Percentiles rank a stretch among this genome's conserved stretches.
phyloP scores from a whole-genome alignment of 345 rosid genomes.

The Eucalyptus caleyi region DNA sequence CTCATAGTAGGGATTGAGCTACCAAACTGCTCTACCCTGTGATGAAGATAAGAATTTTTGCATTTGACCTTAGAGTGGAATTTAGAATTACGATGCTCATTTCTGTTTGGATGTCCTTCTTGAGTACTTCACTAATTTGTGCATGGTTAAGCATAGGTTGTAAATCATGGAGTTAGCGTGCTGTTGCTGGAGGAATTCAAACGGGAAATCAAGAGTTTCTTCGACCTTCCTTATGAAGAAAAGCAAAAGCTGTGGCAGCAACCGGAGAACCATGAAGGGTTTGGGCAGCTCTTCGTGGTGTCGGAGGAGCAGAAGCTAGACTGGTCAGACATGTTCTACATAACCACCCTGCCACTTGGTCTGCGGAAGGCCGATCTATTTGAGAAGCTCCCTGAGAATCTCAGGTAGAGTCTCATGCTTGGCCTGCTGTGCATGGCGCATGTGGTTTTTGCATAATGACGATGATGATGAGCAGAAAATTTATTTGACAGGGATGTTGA shows the following conservation, averaged over 20 bases:
- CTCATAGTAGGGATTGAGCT: no score
- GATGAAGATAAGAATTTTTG: neutral
- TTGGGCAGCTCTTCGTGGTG: constrained; percentile 38
- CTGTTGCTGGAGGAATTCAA: constrained; percentile 23
- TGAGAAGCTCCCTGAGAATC: constrained; percentile 21
- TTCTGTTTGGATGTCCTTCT: neutral
- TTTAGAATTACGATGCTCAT: neutral
- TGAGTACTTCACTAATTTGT: neutral
- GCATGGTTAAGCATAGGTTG: neutral
- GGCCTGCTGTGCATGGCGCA: neutral
- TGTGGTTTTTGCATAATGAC: neutral
- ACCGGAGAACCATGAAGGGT: constrained; percentile 37
- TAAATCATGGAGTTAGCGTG: constrained; percentile 27
- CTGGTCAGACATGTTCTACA: constrained; percentile 43
- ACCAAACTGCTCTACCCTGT: no score
- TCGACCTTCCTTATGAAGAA: constrained; percentile 25
- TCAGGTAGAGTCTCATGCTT: constrained; percentile 15
- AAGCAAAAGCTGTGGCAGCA: constrained; percentile 40
- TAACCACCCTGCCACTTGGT: constrained; percentile 20
- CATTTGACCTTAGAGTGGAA: neutral
- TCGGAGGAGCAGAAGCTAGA: constrained; percentile 50
- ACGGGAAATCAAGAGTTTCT: constrained; percentile 19
- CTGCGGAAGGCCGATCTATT: constrained; percentile 14
- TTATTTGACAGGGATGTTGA: neutral
- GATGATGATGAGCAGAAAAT: neutral